Conservation (phyloP, 208 protist genomes). For the Crithidia acanthocephali region DNA sequence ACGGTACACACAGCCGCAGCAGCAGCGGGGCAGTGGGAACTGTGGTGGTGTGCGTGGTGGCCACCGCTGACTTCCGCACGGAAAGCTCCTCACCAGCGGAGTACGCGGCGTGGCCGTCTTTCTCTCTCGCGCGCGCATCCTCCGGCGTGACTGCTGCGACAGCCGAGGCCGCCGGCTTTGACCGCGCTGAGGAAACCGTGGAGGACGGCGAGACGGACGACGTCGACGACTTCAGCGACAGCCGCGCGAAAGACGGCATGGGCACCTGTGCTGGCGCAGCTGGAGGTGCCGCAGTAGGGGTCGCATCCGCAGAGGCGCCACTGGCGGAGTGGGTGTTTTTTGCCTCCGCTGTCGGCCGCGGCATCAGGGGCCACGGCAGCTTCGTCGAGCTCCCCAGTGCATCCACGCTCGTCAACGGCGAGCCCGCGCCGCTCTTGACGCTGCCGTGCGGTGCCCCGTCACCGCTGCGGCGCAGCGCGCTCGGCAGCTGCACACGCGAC, state of each 20-base stretch:
- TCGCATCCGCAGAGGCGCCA: no score
- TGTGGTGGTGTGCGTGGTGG: not conserved
- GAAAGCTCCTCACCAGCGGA: not conserved
- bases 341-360: not conserved
- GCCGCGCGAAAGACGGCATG: slow-evolving; percentile 11
- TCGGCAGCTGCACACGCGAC: not conserved
- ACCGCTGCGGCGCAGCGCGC: slow-evolving; percentile 1
- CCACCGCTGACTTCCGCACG: not conserved
- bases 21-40: not conserved
- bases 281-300: no score
- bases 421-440: no score
- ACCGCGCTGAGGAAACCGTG: not conserved
- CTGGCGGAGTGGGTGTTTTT: no score
- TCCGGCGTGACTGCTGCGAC: not conserved
- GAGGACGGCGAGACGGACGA: slow-evolving; percentile 5
- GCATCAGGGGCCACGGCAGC: not conserved
- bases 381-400: not conserved
- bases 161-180: not conserved
- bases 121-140: no score
- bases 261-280: not conserved
- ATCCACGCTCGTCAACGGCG: not conserved
- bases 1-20: slow-evolving; percentile 32
- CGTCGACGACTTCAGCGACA: slow-evolving; percentile 7
- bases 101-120: not conserved
- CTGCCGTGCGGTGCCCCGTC: not conserved